A percentile compares a stretch with the other conserved stretches of the same genome.
These are phyloP conservation scores for Arabidopsis lyrata DNA, from an alignment of 441 rosid species.

Conservation along the genomic window DNA sequence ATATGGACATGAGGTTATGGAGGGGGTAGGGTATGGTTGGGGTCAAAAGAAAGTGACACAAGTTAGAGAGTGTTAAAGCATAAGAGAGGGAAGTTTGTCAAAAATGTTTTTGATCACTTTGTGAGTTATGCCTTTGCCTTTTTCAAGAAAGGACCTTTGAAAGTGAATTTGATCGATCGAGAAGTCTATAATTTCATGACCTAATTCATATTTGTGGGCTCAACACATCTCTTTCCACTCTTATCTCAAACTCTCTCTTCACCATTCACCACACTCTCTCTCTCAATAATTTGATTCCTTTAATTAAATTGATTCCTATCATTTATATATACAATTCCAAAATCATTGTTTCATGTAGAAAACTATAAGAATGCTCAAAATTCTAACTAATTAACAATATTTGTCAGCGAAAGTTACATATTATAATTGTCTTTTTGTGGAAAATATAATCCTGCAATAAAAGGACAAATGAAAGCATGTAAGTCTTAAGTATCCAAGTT, in stretches of 20 bases:
- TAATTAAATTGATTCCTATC: conserved; percentile 16
- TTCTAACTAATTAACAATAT: neutral
- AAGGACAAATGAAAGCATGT: conserved; percentile 24
- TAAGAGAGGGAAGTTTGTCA: conserved; percentile 40
- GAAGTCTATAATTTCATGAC: conserved; percentile 34
- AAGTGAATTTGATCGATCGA: conserved; percentile 39
- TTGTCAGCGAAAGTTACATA: neutral
- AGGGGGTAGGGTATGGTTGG: conserved; percentile 35
- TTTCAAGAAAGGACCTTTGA: conserved; percentile 50
- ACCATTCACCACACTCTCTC: conserved; percentile 40
- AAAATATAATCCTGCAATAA: neutral
- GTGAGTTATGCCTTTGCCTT: conserved; percentile 48
- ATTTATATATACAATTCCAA: conserved; percentile 30
- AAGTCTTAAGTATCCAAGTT: conserved; percentile 10
- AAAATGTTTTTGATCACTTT: conserved; percentile 36
- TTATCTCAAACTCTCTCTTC: conserved; percentile 44
- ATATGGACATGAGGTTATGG: conserved; percentile 27
- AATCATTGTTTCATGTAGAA: conserved; percentile 1
- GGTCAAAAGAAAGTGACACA: conserved; percentile 47
- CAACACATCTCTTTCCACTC: conserved; percentile 50
- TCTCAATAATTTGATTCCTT: conserved; percentile 37
- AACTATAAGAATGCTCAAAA: neutral
- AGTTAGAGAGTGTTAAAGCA: conserved; percentile 39
- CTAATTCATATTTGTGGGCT: conserved; percentile 40
- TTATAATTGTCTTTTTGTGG: conserved; percentile 22